These are phyloP conservation scores for Penicillium sp. DNA, from an alignment of 2,329 filamentous ascomycete genomes.

Conservation along the genomic window DNA sequence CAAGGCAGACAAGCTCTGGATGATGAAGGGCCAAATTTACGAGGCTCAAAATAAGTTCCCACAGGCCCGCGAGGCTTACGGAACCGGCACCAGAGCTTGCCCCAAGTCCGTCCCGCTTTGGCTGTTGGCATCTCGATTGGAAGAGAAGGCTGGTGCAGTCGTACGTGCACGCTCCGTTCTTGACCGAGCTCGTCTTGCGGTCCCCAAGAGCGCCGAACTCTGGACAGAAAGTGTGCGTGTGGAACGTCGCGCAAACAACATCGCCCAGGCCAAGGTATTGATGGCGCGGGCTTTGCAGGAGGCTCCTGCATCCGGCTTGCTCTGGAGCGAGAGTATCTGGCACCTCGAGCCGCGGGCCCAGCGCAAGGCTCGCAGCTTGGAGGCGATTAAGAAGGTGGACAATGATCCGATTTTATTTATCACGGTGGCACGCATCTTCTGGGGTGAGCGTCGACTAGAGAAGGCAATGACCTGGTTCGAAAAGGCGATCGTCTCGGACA, in stretches of 20 bases:
- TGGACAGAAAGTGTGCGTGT: constrained; percentile 95
- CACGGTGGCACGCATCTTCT: constrained; percentile 92
- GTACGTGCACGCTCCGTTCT: constrained; percentile 94
- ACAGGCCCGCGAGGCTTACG: constrained; percentile 86
- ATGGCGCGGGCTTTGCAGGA: constrained; percentile 95
- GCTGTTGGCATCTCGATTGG: constrained; percentile 82
- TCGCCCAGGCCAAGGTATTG: constrained; percentile 78
- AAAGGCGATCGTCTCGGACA: constrained; percentile 84
- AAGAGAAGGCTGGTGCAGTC: constrained; percentile 76
- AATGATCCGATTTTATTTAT: constrained; percentile 87
- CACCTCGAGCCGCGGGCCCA: constrained; percentile 87
- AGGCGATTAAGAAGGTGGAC: constrained; percentile 96
- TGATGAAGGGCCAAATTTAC: constrained; percentile 99
- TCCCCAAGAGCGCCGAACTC: constrained; percentile 78
- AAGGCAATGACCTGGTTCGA: constrained; percentile 98
- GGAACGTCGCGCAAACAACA: constrained; percentile 81
- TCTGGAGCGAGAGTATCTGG: constrained; percentile 96
- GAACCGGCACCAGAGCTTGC: constrained; percentile 81
- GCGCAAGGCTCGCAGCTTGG: constrained; percentile 83
- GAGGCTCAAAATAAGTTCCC: constrained; percentile 74
- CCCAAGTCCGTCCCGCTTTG: constrained; percentile 82
- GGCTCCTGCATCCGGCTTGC: constrained; percentile 77
- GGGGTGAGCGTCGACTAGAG: constrained; percentile 86
- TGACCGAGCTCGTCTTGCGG: constrained; percentile 82
- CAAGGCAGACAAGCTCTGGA: constrained; percentile 83